These are phyloP conservation scores for Paecilomyces dactylethromorphus DNA, from an alignment of 2,329 filamentous ascomycete genomes.

Conservation along the genomic window DNA sequence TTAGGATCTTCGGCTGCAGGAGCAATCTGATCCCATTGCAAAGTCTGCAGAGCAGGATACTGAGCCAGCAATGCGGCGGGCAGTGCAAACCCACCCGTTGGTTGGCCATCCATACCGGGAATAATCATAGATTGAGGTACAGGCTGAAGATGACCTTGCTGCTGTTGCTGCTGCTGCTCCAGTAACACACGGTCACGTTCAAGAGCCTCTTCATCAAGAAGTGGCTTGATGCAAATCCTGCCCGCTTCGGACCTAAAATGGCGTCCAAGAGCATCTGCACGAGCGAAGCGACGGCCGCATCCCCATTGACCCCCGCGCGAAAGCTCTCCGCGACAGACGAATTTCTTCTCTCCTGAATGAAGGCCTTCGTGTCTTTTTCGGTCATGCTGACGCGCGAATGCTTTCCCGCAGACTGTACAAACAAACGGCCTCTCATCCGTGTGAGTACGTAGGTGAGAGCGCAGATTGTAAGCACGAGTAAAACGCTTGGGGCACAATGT, in stretches of 20 bases:
- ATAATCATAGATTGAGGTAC: conserved; percentile 53
- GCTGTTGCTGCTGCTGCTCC: conserved; percentile 60
- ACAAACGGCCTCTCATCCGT: conserved; percentile 97
- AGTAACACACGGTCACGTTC: conserved; percentile 71
- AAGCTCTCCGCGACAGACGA: conserved; percentile 88
- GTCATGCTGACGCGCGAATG: conserved; percentile 94
- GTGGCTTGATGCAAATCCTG: conserved; percentile 91
- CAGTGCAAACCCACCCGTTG: conserved; percentile 60
- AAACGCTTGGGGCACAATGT: conserved; percentile 90
- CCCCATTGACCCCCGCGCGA: conserved; percentile 83
- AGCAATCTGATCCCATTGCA: conserved; percentile 78
- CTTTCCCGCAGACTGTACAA: conserved; percentile 93
- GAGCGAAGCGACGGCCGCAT: conserved; percentile 85
- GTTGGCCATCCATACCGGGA: conserved; percentile 53
- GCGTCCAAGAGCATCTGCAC: conserved; percentile 86
- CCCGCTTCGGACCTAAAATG: conserved; percentile 96
- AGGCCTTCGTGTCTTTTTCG: conserved; percentile 94
- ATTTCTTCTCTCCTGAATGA: conserved; percentile 97
- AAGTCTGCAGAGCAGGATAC: conserved; percentile 83
- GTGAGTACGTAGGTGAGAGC: conserved; percentile 90
- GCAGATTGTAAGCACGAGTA: conserved; percentile 91
- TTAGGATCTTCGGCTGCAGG: conserved; percentile 51
- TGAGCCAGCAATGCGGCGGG: conserved; percentile 84
- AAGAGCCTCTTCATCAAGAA: conserved; percentile 86
- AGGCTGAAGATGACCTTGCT: conserved; percentile 52